Evolutionary conservation across 2,329 filamentous ascomycete genomes (phyloP).

Genomic region (Trichoderma simmonsii): DNA sequence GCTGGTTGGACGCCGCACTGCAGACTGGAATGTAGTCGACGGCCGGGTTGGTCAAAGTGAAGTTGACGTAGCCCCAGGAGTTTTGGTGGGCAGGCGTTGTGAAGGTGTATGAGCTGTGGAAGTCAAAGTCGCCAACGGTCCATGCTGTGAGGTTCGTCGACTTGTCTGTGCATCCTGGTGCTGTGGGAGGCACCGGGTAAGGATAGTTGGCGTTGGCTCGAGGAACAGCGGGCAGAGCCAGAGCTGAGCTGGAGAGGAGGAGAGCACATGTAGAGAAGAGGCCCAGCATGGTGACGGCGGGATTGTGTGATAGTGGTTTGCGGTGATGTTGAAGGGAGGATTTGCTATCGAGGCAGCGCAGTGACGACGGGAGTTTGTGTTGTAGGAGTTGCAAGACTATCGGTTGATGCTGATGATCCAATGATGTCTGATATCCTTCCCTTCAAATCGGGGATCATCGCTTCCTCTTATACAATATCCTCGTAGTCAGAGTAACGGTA

Average conservation of each 20-base stretch:
- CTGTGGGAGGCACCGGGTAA: not conserved
- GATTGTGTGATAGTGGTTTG: not conserved
- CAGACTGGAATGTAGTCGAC: slow-evolving; percentile 39
- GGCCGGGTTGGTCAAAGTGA: slow-evolving; percentile 48
- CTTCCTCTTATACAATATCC: slow-evolving; percentile 1
- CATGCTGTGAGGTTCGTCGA: slow-evolving; percentile 32
- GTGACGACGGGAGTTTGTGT: not conserved
- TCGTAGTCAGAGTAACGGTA: not conserved
- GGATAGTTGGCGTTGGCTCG: not conserved
- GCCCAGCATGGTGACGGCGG: slow-evolving; percentile 21
- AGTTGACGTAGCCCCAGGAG: slow-evolving; percentile 45
- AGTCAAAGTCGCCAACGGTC: slow-evolving; percentile 45
- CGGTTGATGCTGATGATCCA: not conserved
- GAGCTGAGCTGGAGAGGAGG: slow-evolving; percentile 26
- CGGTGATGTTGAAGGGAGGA: not conserved
- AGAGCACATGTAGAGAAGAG: slow-evolving; percentile 21
- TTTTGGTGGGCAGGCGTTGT: slow-evolving; percentile 51
- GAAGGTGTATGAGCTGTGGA: slow-evolving; percentile 48
- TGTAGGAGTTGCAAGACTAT: not conserved
- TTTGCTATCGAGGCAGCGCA: not conserved
- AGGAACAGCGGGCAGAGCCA: slow-evolving; percentile 24
- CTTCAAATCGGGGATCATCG: not conserved
- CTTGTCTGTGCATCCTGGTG: slow-evolving; percentile 22
- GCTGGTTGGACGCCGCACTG: slow-evolving; percentile 39
- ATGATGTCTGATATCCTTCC: not conserved